Evolutionary conservation across 1,284 basidiomycete genomes (phyloP).

Genomic region (Ganoderma multipileum): DNA sequence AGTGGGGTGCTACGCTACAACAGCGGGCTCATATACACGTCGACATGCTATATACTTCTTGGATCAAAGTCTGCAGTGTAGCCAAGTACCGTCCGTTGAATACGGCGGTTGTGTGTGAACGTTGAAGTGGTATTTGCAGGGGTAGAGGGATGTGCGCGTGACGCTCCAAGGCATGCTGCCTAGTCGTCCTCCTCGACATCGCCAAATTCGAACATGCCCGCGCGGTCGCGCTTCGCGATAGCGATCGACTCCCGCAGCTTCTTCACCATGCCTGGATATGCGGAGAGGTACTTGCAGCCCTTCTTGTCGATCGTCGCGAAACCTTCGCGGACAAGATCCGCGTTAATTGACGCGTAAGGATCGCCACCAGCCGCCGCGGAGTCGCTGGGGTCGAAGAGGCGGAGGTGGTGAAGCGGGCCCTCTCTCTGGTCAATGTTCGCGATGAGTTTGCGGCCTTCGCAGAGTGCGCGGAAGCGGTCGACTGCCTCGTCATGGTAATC

Average conservation of each 20-base stretch:
- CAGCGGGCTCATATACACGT: constrained; percentile 20
- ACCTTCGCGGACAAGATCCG: constrained; percentile 82
- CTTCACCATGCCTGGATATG: constrained; percentile 75
- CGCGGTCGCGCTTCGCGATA: constrained; percentile 77
- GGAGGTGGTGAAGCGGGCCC: constrained; percentile 79
- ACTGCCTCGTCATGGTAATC: constrained; percentile 89
- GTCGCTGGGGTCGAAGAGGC: constrained; percentile 86
- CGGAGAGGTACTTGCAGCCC: constrained; percentile 73
- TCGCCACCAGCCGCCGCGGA: constrained; percentile 65
- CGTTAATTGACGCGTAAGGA: constrained; percentile 83
- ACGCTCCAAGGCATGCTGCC: not conserved
- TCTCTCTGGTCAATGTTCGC: constrained; percentile 91
- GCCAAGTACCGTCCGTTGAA: not conserved
- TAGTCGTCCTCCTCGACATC: constrained; percentile 77
- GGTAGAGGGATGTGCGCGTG: not conserved
- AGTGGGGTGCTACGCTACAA: constrained; percentile 24
- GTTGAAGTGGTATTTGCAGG: not conserved
- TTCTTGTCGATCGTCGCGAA: constrained; percentile 82
- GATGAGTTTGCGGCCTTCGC: constrained; percentile 88
- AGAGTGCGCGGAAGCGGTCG: constrained; percentile 83
- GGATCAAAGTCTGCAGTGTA: not conserved
- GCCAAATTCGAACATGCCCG: constrained; percentile 90
- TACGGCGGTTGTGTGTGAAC: not conserved
- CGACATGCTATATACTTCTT: constrained; percentile 12
- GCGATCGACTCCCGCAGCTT: constrained; percentile 68